Evolutionary conservation across 2,329 filamentous ascomycete genomes (phyloP).

Genomic region (Pyricularia sp.): DNA sequence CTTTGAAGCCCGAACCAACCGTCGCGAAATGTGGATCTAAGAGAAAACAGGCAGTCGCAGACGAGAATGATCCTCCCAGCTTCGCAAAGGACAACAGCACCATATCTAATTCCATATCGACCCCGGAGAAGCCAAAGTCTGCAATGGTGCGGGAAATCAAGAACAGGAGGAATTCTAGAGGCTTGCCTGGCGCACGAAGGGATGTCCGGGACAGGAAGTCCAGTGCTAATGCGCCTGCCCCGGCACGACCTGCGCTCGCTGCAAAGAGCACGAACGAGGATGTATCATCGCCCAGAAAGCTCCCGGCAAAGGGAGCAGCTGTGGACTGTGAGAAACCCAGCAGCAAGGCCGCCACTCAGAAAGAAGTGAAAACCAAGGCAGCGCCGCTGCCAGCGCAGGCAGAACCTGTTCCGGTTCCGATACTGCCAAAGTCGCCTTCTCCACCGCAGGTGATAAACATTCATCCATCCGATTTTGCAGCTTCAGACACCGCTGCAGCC

Average conservation of each 20-base stretch:
- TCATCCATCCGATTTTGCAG: neutral
- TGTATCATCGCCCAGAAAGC: conserved; percentile 45
- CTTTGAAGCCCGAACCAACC: neutral
- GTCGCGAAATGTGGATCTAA: conserved; percentile 37
- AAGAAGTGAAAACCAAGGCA: neutral
- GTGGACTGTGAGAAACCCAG: conserved; percentile 3
- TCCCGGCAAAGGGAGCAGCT: conserved; percentile 17
- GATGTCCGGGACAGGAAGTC: conserved; percentile 20
- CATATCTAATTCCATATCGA: conserved; percentile 10
- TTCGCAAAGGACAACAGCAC: conserved; percentile 17
- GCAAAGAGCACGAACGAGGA: conserved; percentile 49
- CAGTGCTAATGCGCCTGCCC: conserved; percentile 12
- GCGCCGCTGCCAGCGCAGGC: conserved; percentile 9
- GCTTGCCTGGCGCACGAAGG: conserved; percentile 27
- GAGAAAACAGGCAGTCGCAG: conserved; percentile 41
- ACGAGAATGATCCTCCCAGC: conserved; percentile 32
- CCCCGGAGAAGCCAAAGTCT: conserved; percentile 15
- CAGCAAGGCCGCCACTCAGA: neutral
- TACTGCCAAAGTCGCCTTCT: conserved; percentile 1
- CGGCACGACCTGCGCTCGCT: conserved; percentile 33
- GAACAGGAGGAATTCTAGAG: conserved; percentile 31
- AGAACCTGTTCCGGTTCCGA: conserved; percentile 7
- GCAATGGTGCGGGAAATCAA: conserved; percentile 13
- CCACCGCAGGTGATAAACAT: neutral
- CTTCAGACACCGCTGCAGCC: conserved; percentile 23